phyloP scores from a whole-genome alignment of 495 filamentous ascomycete species.

The Penicillium egyptiacum region DNA sequence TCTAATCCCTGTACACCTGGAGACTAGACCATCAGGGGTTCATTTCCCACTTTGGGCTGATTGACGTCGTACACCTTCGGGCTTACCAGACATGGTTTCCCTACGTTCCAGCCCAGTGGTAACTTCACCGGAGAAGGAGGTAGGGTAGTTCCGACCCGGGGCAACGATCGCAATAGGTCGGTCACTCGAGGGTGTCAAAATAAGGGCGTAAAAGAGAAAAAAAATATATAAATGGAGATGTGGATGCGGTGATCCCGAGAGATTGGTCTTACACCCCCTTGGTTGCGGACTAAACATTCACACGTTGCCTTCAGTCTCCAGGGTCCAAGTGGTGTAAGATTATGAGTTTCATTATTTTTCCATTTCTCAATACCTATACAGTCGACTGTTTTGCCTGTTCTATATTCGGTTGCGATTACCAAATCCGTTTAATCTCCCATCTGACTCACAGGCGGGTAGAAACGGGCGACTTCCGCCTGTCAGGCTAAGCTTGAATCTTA shows the following conservation, averaged over 20 bases:
- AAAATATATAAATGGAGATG: neutral
- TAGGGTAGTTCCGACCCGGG: conserved; percentile 10
- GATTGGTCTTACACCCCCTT: conserved; percentile 14
- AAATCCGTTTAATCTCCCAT: conserved; percentile 20
- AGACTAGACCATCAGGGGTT: neutral
- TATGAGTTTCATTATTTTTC: neutral
- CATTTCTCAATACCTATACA: neutral
- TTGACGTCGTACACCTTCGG: conserved; percentile 14
- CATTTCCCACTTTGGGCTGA: conserved; percentile 15
- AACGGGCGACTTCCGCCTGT: conserved; percentile 22
- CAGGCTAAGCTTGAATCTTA: conserved; percentile 12
- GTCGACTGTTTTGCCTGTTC: neutral
- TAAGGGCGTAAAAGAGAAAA: neutral
- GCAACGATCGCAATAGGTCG: neutral
- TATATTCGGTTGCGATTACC: conserved; percentile 29
- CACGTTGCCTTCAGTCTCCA: conserved; percentile 6
- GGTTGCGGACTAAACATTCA: conserved; percentile 7
- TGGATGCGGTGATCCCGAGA: conserved; percentile 19
- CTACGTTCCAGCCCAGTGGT: conserved; percentile 20
- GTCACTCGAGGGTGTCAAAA: neutral
- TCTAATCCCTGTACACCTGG: conserved; percentile 7
- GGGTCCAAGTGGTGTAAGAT: neutral
- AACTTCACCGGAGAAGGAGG: conserved; percentile 8
- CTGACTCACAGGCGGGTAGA: conserved; percentile 26
- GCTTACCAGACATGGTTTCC: conserved; percentile 5